Conservation (phyloP, 441 rosid genomes). For the Melastoma candidum region DNA sequence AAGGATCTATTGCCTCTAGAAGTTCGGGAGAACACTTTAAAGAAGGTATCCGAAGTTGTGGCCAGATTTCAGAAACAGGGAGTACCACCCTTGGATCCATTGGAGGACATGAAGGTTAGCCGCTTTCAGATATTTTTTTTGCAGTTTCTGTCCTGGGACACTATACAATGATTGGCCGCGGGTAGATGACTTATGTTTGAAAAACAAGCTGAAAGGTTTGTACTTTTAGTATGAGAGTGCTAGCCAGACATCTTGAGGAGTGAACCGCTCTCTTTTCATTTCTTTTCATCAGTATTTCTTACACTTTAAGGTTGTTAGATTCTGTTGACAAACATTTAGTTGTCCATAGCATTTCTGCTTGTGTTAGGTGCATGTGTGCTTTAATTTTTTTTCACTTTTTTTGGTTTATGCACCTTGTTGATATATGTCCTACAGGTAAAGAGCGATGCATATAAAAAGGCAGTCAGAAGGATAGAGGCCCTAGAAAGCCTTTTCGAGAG, state of each 20-base stretch:
- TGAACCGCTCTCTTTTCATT: too few relatives aligned
- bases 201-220: too few relatives aligned
- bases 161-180: not conserved
- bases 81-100: conserved; percentile 68
- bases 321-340: too few relatives aligned
- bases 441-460: conserved; percentile 68
- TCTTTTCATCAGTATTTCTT: too few relatives aligned
- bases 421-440: conserved; percentile 44
- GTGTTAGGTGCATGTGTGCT: too few relatives aligned
- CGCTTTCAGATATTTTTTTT: not conserved
- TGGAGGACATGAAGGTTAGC: conserved; percentile 80
- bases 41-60: conserved; percentile 73
- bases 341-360: too few relatives aligned
- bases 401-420: conserved; percentile 3
- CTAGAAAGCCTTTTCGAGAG: conserved; percentile 76
- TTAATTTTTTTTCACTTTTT: not conserved
- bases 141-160: not conserved
- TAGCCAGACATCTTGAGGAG: too few relatives aligned
- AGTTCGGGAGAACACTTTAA: conserved; percentile 87
- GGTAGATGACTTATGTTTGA: too few relatives aligned
- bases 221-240: too few relatives aligned
- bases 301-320: too few relatives aligned
- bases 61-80: conserved; percentile 63
- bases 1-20: conserved; percentile 81
- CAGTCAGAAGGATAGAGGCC: conserved; percentile 73